Percentiles rank a stretch among this genome's conserved stretches.
These are phyloP conservation scores for Aspergillus sclerotialis DNA, from an alignment of 2,329 filamentous ascomycete species.

Conservation along the genomic window DNA sequence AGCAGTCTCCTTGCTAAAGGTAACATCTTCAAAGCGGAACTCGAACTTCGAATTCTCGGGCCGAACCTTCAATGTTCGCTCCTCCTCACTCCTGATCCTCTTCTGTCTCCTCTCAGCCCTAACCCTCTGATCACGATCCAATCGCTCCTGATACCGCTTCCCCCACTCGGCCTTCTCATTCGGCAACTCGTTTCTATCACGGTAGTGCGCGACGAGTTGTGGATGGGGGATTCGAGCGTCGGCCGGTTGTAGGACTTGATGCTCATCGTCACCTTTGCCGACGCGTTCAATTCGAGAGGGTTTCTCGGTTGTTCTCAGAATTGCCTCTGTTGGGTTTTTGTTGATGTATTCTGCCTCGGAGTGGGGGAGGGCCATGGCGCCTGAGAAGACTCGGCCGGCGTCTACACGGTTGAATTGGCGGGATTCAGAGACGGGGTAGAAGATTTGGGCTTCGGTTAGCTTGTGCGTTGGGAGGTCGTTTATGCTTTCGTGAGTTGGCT, in stretches of 20 bases:
- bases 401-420: slow-evolving; percentile 59
- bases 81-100: slow-evolving; percentile 37
- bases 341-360: slow-evolving; percentile 14
- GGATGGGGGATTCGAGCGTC: slow-evolving; percentile 60
- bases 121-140: slow-evolving; percentile 32
- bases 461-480: slow-evolving; percentile 58
- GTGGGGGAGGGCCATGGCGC: slow-evolving; percentile 31
- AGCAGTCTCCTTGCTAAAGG: slow-evolving; percentile 48
- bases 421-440: slow-evolving; percentile 58
- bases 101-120: slow-evolving; percentile 32
- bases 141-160: slow-evolving; percentile 39
- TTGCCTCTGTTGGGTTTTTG: slow-evolving; percentile 26
- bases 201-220: slow-evolving; percentile 47
- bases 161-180: slow-evolving; percentile 25
- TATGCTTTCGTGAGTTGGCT: slow-evolving; percentile 52
- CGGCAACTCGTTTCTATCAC: slow-evolving; percentile 34
- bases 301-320: slow-evolving; percentile 21
- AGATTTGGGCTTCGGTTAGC: slow-evolving; percentile 49
- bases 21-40: slow-evolving; percentile 52
- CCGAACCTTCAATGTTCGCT: slow-evolving; percentile 36
- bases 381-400: slow-evolving; percentile 54
- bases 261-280: slow-evolving; percentile 35
- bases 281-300: slow-evolving; percentile 33
- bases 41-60: slow-evolving; percentile 49
- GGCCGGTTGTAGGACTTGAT: slow-evolving; percentile 52